Percentiles rank a stretch among this genome's conserved stretches.
Conservation (phyloP, 495 filamentous ascomycete genomes). For the Penicillium robsamsonii region DNA sequence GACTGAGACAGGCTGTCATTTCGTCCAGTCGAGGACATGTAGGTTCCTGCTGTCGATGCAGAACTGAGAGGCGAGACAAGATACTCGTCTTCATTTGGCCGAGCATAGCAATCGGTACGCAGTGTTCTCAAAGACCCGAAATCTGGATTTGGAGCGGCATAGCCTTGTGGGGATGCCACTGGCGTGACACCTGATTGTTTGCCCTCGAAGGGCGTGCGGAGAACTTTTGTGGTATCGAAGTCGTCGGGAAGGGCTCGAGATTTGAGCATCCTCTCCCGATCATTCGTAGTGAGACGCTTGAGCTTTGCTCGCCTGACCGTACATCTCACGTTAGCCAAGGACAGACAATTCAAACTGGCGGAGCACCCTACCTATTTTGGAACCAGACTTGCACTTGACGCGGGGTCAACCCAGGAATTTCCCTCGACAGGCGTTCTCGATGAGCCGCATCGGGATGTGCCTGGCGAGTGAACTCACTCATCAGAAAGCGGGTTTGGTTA, state of each 20-base stretch:
- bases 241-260: slow-evolving; percentile 87
- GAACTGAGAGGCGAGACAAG: slow-evolving; percentile 45
- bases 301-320: slow-evolving; percentile 79
- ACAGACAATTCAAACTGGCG: slow-evolving; percentile 5
- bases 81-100: slow-evolving; percentile 44
- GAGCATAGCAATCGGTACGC: slow-evolving; percentile 38
- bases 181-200: slow-evolving; percentile 36
- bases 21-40: slow-evolving; percentile 37
- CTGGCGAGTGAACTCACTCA: slow-evolving; percentile 96
- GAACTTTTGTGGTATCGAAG: slow-evolving; percentile 87
- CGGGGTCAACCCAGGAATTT: slow-evolving; percentile 90
- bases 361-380: slow-evolving; percentile 78
- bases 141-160: slow-evolving; percentile 19
- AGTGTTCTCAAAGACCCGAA: slow-evolving; percentile 30
- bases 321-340: slow-evolving; percentile 24
- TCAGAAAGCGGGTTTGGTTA: slow-evolving; percentile 92
- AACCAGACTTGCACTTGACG: slow-evolving; percentile 99
- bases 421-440: slow-evolving; percentile 81
- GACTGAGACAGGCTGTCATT: slow-evolving; percentile 30
- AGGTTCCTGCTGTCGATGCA: slow-evolving; percentile 42
- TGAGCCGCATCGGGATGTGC: slow-evolving; percentile 94
- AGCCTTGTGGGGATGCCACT: slow-evolving; percentile 31
- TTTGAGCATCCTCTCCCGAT: slow-evolving; percentile 91
- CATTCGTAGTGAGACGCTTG: slow-evolving; percentile 89
- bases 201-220: slow-evolving; percentile 66